A percentile compares a stretch with the other conserved stretches of the same genome.
Evolutionary conservation across 2,329 filamentous ascomycete genomes (phyloP).

Genomic region (Phaeophleospora eucalypticola): DNA sequence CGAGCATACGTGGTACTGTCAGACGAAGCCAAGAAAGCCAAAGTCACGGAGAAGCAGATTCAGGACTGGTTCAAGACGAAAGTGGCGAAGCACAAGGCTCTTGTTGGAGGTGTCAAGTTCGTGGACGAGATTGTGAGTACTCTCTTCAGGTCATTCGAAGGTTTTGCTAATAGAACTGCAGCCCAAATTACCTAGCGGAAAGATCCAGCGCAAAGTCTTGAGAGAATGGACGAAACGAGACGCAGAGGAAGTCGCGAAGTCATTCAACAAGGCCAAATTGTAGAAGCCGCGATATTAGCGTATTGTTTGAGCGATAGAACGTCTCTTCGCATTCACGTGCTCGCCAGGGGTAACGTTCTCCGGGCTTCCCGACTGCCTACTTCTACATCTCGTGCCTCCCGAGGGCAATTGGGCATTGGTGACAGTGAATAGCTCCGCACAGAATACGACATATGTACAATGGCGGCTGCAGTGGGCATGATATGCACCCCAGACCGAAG

Average conservation of each 20-base stretch:
- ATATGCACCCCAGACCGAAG: no score
- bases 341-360: not conserved
- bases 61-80: slow-evolving; percentile 34
- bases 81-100: slow-evolving; percentile 41
- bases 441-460: not conserved
- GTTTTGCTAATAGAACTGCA: slow-evolving; percentile 7
- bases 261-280: slow-evolving; percentile 19
- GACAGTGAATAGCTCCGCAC: no score
- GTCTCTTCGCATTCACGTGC: no score
- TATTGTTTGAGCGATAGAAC: no score
- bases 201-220: slow-evolving; percentile 55
- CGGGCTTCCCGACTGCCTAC: not conserved
- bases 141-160: not conserved
- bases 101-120: slow-evolving; percentile 44
- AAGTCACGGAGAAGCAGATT: slow-evolving; percentile 34
- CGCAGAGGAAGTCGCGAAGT: slow-evolving; percentile 34
- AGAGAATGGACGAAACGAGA: slow-evolving; percentile 56
- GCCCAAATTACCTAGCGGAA: slow-evolving; percentile 55
- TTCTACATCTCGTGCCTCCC: no score
- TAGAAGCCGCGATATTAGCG: no score
- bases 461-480: no score
- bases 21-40: slow-evolving; percentile 40
- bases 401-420: no score
- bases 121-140: slow-evolving; percentile 47
- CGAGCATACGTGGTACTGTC: slow-evolving; percentile 52